phyloP scores from a whole-genome alignment of 257 asterid genomes.

The Ilex aquifolium region DNA sequence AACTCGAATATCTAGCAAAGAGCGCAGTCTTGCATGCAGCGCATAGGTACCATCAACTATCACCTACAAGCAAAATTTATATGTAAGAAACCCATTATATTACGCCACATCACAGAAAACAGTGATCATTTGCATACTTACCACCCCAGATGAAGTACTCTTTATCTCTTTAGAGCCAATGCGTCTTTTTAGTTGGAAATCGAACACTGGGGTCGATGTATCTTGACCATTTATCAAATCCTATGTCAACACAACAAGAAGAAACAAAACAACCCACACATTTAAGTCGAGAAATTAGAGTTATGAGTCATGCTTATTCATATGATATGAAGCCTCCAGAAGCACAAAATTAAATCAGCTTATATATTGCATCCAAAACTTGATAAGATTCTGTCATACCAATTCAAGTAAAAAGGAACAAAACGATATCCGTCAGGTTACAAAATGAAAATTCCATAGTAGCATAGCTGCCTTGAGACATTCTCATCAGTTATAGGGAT shows the following conservation, averaged over 20 bases:
- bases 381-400: not conserved
- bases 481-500: not conserved
- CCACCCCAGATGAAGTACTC: constrained; percentile 83
- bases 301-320: not conserved
- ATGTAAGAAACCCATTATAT: constrained; percentile 12
- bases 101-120: not conserved
- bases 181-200: constrained; percentile 84
- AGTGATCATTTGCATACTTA: constrained; percentile 29
- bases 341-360: not conserved
- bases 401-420: not conserved
- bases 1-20: constrained; percentile 95
- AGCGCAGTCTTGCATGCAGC: constrained; percentile 81
- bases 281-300: not conserved
- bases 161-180: constrained; percentile 52
- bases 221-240: constrained; percentile 78
- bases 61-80: constrained; percentile 42
- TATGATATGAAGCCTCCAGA: not conserved
- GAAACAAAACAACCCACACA: not conserved
- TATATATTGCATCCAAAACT: not conserved
- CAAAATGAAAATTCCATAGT: not conserved
- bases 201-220: constrained; percentile 65
- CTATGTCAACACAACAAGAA: constrained; percentile 32
- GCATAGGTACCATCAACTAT: constrained; percentile 97
- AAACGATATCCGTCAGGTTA: not conserved
- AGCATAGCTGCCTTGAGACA: not conserved